phyloP scores from a whole-genome alignment of 345 rosid genomes.

The Ailanthus altissimus region DNA sequence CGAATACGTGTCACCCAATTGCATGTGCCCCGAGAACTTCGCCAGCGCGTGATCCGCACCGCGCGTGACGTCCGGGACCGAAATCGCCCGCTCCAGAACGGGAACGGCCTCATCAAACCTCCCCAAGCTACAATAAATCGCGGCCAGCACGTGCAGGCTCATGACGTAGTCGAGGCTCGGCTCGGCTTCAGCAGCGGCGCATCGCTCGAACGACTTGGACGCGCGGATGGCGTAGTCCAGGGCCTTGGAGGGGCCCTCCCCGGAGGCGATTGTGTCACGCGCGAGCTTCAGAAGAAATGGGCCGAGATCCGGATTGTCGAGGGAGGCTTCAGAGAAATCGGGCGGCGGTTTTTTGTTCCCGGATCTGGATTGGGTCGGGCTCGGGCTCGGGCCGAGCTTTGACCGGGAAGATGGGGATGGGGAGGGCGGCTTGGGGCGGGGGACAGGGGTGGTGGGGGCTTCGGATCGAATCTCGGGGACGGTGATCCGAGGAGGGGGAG shows the following conservation, averaged over 20 bases:
- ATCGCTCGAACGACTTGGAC: conserved; percentile 81
- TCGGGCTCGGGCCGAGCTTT: conserved; percentile 7
- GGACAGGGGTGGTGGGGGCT: conserved; percentile 21
- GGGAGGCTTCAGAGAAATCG: conserved; percentile 71
- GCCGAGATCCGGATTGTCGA: conserved; percentile 98
- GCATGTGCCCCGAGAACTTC: conserved; percentile 94
- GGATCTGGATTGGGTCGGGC: conserved; percentile 51
- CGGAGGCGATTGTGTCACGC: conserved; percentile 90
- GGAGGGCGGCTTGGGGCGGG: conserved; percentile 55
- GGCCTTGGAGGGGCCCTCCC: conserved; percentile 90
- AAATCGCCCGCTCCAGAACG: conserved; percentile 76
- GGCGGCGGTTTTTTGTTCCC: conserved; percentile 74
- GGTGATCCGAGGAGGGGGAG: conserved; percentile 65
- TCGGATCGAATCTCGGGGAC: conserved; percentile 61
- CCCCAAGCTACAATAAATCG: conserved; percentile 91
- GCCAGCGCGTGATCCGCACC: conserved; percentile 95
- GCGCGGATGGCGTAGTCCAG: conserved; percentile 92
- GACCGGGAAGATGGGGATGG: conserved; percentile 73
- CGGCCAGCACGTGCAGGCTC: conserved; percentile 96
- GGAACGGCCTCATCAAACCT: conserved; percentile 93
- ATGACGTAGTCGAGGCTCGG: conserved; percentile 89
- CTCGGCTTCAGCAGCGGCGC: conserved; percentile 67
- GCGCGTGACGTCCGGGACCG: conserved; percentile 66
- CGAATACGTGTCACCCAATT: conserved; percentile 89
- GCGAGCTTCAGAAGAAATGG: conserved; percentile 95